phyloP scores from a whole-genome alignment of 2,329 filamentous ascomycete genomes.

The Scortechinia acanthostroma region DNA sequence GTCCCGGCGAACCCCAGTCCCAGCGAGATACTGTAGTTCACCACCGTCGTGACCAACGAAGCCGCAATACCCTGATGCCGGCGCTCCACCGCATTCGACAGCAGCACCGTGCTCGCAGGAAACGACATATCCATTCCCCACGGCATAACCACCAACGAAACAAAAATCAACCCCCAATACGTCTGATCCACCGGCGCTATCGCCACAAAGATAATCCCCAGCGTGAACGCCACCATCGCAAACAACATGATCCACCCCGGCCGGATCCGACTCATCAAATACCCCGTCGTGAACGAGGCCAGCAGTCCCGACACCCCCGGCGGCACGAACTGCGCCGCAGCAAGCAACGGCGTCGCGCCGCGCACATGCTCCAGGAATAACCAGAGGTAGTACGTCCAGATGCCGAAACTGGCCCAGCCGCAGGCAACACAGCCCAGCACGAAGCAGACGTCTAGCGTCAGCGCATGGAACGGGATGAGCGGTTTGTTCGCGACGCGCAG shows the following conservation, averaged over 20 bases:
- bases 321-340: conserved; percentile 33
- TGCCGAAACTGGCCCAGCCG: conserved; percentile 45
- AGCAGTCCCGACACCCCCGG: conserved; percentile 30
- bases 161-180: conserved; percentile 61
- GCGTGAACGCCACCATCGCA: conserved; percentile 26
- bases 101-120: conserved; percentile 50
- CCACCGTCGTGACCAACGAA: conserved; percentile 23
- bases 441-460: conserved; percentile 39
- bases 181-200: conserved; percentile 41
- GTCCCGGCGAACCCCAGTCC: conserved; percentile 31
- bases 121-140: conserved; percentile 65
- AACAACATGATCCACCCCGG: conserved; percentile 18
- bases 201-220: conserved; percentile 27
- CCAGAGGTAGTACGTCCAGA: conserved; percentile 42
- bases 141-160: conserved; percentile 46
- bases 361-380: conserved; percentile 36
- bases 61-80: conserved; percentile 30
- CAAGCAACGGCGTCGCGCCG: conserved; percentile 30
- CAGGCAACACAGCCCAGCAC: conserved; percentile 44
- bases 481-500: conserved; percentile 34
- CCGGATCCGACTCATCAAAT: conserved; percentile 11
- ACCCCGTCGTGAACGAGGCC: conserved; percentile 29
- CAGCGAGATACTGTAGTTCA: conserved; percentile 30
- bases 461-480: conserved; percentile 45
- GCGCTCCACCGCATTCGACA: conserved; percentile 22